A percentile compares a stretch with the other conserved stretches of the same genome.
Conservation (phyloP, 2,329 filamentous ascomycete genomes). For the Stagonosporopsis rhizophila region DNA sequence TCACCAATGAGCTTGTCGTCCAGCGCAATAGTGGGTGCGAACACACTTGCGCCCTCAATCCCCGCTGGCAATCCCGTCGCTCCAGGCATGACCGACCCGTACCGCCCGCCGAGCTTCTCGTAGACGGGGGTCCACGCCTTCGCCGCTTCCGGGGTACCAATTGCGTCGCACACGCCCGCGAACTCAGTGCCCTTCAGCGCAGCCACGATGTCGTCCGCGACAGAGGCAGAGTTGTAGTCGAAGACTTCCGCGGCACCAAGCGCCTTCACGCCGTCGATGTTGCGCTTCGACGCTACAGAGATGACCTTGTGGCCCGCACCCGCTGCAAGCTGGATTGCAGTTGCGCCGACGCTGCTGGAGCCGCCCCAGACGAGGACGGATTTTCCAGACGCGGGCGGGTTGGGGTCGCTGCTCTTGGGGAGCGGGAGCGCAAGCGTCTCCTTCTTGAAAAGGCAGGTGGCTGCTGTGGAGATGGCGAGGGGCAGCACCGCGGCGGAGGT, state of each 20-base stretch:
- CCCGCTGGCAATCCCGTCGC: slow-evolving; percentile 34
- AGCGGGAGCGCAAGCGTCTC: slow-evolving; percentile 50
- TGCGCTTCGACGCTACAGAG: slow-evolving; percentile 47
- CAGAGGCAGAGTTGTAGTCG: slow-evolving; percentile 41
- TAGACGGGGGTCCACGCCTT: slow-evolving; percentile 37
- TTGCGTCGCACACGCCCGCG: slow-evolving; percentile 53
- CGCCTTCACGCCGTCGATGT: slow-evolving; percentile 36
- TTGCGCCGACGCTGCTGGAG: slow-evolving; percentile 51
- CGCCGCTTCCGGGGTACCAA: slow-evolving; percentile 32
- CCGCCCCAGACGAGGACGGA: slow-evolving; percentile 62
- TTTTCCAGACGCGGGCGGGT: slow-evolving; percentile 42
- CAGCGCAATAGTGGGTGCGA: slow-evolving; percentile 28
- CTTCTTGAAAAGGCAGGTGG: slow-evolving; percentile 52
- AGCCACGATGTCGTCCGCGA: slow-evolving; percentile 49
- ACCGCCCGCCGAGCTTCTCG: slow-evolving; percentile 40
- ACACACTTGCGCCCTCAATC: slow-evolving; percentile 34
- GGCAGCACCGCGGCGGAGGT: slow-evolving; percentile 53
- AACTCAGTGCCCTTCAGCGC: slow-evolving; percentile 53
- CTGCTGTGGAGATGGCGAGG: slow-evolving; percentile 54
- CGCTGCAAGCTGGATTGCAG: slow-evolving; percentile 54
- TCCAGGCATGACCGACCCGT: slow-evolving; percentile 34
- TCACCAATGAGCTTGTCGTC: slow-evolving; percentile 40
- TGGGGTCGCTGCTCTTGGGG: slow-evolving; percentile 45
- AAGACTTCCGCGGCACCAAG: slow-evolving; percentile 42
- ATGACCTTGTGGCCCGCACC: slow-evolving; percentile 53